phyloP scores from a whole-genome alignment of 345 rosid species.

The Melaleuca quinquenervia region DNA sequence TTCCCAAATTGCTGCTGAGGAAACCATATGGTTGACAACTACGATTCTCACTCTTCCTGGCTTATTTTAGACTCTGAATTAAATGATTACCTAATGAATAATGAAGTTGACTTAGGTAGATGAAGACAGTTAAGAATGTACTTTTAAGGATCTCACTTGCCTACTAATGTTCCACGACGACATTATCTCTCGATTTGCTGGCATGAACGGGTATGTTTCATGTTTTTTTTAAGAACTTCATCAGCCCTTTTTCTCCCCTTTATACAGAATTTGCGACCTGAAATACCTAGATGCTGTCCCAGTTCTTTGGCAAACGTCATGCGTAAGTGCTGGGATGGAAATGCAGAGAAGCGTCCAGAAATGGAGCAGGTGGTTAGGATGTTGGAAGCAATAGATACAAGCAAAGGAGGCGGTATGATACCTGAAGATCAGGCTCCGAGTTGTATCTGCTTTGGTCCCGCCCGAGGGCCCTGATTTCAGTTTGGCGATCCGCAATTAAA shows the following conservation, averaged over 20 bases:
- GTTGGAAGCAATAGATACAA: conserved; percentile 75
- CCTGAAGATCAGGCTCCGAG: conserved; percentile 53
- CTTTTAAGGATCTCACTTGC: background rate
- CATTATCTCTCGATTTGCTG: background rate
- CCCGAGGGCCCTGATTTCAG: conserved; percentile 61
- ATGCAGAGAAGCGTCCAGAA: conserved; percentile 71
- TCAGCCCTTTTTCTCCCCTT: background rate
- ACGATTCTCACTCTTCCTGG: background rate
- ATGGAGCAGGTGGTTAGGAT: conserved; percentile 74
- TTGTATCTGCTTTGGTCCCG: conserved; percentile 71
- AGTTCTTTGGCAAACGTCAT: conserved; percentile 50
- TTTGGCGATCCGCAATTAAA: background rate
- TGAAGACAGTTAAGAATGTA: background rate
- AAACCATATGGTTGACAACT: background rate
- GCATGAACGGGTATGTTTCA: background rate
- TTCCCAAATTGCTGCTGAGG: background rate
- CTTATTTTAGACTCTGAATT: background rate
- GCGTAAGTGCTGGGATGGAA: conserved; percentile 81
- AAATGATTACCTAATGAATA: background rate
- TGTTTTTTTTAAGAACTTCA: background rate
- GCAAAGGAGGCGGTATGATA: conserved; percentile 96
- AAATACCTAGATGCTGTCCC: conserved; percentile 86
- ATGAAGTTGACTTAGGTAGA: background rate
- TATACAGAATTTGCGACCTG: conserved; percentile 78
- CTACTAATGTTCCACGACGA: background rate